A percentile compares a stretch with the other conserved stretches of the same genome.
Conservation (phyloP, 2,329 filamentous ascomycete species). For the Sporothrix sp. region DNA sequence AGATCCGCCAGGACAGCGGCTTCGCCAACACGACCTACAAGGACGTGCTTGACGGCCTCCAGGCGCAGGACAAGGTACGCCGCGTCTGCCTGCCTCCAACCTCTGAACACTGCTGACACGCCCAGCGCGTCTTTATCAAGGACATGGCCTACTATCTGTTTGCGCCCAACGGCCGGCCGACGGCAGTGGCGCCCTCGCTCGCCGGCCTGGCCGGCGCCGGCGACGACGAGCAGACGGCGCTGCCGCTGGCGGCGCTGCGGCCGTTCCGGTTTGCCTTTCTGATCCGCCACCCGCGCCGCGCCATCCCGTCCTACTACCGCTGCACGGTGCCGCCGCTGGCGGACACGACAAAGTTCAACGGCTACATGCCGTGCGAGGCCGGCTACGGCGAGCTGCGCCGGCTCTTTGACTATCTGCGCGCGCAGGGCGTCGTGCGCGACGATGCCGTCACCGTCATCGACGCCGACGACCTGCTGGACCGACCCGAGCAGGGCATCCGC, state of each 20-base stretch:
- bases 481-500: slow-evolving; percentile 64
- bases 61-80: slow-evolving; percentile 44
- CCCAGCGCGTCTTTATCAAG: slow-evolving; percentile 85
- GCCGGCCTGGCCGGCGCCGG: slow-evolving; percentile 29
- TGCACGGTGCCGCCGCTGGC: slow-evolving; percentile 85
- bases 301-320: slow-evolving; percentile 88
- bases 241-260: slow-evolving; percentile 64
- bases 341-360: slow-evolving; percentile 70
- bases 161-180: slow-evolving; percentile 58
- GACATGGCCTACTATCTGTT: slow-evolving; percentile 92
- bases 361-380: slow-evolving; percentile 80
- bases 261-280: slow-evolving; percentile 92
- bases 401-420: slow-evolving; percentile 75
- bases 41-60: slow-evolving; percentile 67
- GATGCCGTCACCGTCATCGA: slow-evolving; percentile 74
- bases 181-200: slow-evolving; percentile 71
- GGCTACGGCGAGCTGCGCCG: slow-evolving; percentile 82
- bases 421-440: slow-evolving; percentile 60
- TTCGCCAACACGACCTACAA: slow-evolving; percentile 62
- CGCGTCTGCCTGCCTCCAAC: neutral
- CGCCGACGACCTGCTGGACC: slow-evolving; percentile 85
- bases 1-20: slow-evolving; percentile 48
- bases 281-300: slow-evolving; percentile 87
- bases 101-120: neutral
- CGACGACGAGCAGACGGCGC: slow-evolving; percentile 49